Evolutionary conservation across 2,329 filamentous ascomycete genomes (phyloP), one percentile per base, ranked within the genome.

Genomic region (Dactylellina haptotyla): DNA sequence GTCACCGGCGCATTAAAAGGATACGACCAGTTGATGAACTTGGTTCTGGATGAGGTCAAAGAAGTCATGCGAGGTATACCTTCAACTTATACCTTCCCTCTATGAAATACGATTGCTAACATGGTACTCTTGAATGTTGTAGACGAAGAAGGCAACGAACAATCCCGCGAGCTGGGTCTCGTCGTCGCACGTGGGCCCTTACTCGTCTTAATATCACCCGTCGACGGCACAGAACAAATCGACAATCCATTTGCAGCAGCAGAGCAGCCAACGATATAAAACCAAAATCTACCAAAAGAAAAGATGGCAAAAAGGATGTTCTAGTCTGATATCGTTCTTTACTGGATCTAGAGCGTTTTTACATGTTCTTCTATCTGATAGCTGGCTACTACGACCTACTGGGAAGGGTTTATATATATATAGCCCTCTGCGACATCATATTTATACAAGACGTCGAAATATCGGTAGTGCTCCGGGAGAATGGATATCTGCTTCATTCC

Each of bases 21-120:
- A 75, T 98, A 93, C 81, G 95, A 99, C 81, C 93, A 95, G 78
- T 85, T 99, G 73, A 98, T 98, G 93, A 99, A 99, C 81, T 85
- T 99, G 75, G 95, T 99, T 25, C 84, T 99, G 65, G 95, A 98
- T 79, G 91, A 98, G 77, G 94, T 96, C 58, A 89, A 95, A 81
- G 95, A 99, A 81, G 86, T 90, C 51, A 88, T 97, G 82, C 87
- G 90, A 84, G 94, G 94, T 96, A 83, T 75, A 85, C 78, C 61
- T 34, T 46, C 20, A 26, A 45, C n/a, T 50, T 54, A 37, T 34
- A 18, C 64, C 8, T 26, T 59, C 59, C 26, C 26, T 16, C 14
- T 63, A 18, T 30, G 10, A 51, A 51, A 39, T 30, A 9, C 26
- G 51, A 58, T 69, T 65, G 54, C 43, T 66, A 43, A 66, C 41